phyloP scores from a whole-genome alignment of 139 green algal genomes.

The Choricystis sp. region DNA sequence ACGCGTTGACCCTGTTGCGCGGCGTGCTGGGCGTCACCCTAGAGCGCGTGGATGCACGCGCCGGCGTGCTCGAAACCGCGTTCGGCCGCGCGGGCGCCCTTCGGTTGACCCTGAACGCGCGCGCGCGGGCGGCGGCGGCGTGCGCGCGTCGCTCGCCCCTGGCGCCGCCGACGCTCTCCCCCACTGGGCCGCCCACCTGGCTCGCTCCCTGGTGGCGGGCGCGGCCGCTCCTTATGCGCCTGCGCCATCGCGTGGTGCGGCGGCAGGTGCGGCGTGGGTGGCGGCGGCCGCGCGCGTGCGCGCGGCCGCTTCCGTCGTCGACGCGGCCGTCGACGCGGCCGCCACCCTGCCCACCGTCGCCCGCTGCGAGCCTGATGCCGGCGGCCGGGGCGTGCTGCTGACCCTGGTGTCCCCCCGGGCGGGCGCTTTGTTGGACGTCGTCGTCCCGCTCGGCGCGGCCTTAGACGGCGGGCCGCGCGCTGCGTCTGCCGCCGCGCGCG shows the following conservation, averaged over 20 bases:
- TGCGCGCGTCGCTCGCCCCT: neutral
- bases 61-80: neutral
- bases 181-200: neutral
- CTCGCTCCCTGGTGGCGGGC: neutral
- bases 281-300: neutral
- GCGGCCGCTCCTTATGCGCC: neutral
- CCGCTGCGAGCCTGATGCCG: too few species aligned
- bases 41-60: neutral
- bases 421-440: neutral
- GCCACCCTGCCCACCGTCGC: neutral
- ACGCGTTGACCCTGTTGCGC: neutral
- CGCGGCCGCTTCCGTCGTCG: neutral
- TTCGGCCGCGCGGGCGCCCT: neutral
- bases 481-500: too few species aligned
- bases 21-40: neutral
- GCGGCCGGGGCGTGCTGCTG: neutral
- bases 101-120: neutral
- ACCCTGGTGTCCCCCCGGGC: neutral
- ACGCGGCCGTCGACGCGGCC: too few species aligned
- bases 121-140: too few species aligned
- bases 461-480: neutral
- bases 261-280: neutral
- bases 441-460: neutral
- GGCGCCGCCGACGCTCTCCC: neutral
- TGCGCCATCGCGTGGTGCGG: neutral